Evolutionary conservation across 768 basidiomycete species (phyloP), one percentile per base, ranked within the genome.

Genomic region (Suillus ampliporus): DNA sequence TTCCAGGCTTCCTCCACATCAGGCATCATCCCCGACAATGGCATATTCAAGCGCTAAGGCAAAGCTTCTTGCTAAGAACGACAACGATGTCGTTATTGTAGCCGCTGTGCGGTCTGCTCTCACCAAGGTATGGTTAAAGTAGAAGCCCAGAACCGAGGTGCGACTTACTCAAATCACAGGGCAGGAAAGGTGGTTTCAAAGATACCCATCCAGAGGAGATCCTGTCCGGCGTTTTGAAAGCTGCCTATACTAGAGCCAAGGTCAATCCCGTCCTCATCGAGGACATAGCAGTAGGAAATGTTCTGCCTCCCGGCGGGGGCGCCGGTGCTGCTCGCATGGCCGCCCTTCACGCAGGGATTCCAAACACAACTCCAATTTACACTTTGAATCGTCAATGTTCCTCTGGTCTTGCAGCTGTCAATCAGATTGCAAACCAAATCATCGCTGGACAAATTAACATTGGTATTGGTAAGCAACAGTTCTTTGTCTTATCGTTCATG

Each of bases 321-420:
- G 93, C 94, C 15, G 82, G 70, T 52, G 86, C 84, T 3, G 93
- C 94, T 15, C 88, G 95, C 64, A 95, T 95, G 87, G 94, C 94
- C 5, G 87, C 91, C 23, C 81, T 97, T 40, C 84, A 90, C 68
- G 88, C 94, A 57, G 94, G 95, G 6, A 93, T 97, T 63, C 94
- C 94, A 34, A 79, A 88, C 65, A 86, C 88, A 10, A 79, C 88
- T 5, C 77, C 91, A 15, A 70, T 97, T 69, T 88, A 89, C 77
- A 95, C 93, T 19, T 84, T 95, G 66, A 96, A 97, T 78, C 83
- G 95, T 35, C 94, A 96, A 76, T 97, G 95, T 77, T 94, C 93
- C 1, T 91, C 89, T 41, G 94, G 95, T 44, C 81, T 97, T 48
- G 88, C 90, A 31, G 90, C 92, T 11, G 84, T 96, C 69, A 87